A percentile compares a stretch with the other conserved stretches of the same genome.
Conservation (phyloP, 2,329 filamentous ascomycete species). For the Paramyrothecium sp. region DNA sequence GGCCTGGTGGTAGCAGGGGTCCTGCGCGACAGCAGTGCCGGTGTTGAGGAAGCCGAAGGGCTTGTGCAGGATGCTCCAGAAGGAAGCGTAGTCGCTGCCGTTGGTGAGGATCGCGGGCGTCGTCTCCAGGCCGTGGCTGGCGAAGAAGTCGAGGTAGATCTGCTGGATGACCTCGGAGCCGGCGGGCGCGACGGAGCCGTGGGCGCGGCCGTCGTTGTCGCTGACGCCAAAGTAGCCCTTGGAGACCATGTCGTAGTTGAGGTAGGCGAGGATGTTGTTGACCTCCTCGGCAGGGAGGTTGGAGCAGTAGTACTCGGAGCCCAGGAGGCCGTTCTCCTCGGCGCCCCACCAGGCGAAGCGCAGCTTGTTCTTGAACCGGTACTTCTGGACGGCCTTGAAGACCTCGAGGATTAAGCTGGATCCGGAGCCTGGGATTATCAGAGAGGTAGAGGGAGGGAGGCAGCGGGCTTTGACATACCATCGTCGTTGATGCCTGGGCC, state of each 20-base stretch:
- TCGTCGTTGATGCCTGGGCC: constrained; percentile 2
- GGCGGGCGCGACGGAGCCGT: constrained; percentile 20
- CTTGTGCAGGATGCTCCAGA: constrained; percentile 24
- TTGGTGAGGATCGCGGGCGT: constrained; percentile 28
- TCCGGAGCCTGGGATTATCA: constrained; percentile 6
- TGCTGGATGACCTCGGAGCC: constrained; percentile 23
- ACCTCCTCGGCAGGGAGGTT: constrained; percentile 12
- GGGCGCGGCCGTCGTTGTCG: constrained; percentile 19
- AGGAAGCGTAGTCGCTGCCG: constrained; percentile 22
- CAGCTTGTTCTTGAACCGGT: constrained; percentile 21
- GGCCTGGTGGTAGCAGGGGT: constrained; percentile 29
- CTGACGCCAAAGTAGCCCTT: constrained; percentile 19
- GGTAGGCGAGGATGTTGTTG: constrained; percentile 16
- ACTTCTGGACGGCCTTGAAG: constrained; percentile 15
- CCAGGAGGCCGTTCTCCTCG: constrained; percentile 16
- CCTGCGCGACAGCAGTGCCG: constrained; percentile 17
- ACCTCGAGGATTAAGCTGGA: constrained; percentile 15
- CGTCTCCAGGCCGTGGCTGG: constrained; percentile 27
- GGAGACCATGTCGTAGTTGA: constrained; percentile 20
- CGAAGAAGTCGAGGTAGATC: constrained; percentile 22
- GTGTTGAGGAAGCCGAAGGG: constrained; percentile 19
- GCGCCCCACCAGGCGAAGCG: constrained; percentile 20
- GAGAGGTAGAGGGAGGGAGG: too few relatives aligned
- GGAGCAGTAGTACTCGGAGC: constrained; percentile 15
- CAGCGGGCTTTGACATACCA: background rate